These are phyloP conservation scores for Peronospora farinosa DNA, from an alignment of 352 stramenopile species.

Conservation along the genomic window DNA sequence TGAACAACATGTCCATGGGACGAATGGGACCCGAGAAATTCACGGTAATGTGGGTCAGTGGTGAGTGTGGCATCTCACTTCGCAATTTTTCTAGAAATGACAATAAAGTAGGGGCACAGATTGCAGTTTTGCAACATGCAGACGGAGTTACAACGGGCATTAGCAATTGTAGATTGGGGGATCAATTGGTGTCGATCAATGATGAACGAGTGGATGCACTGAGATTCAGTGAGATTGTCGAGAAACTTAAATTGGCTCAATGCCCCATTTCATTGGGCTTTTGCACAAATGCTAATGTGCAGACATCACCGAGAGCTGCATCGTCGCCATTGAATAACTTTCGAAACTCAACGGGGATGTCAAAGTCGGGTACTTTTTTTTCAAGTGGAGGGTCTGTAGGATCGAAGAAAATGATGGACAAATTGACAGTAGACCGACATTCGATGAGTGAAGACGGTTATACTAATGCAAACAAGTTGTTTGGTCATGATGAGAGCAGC, in stretches of 20 bases:
- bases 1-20: conserved; percentile 2
- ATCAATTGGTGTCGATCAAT: conserved; percentile 73
- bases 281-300: conserved; percentile 54
- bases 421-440: conserved; percentile 5
- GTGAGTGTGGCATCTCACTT: conserved; percentile 79
- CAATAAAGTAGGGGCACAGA: conserved; percentile 71
- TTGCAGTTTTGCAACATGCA: conserved; percentile 71
- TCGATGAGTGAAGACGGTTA: conserved; percentile 16
- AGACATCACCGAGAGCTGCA: conserved; percentile 47
- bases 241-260: conserved; percentile 66
- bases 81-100: conserved; percentile 62
- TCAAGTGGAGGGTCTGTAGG: conserved; percentile 2
- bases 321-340: conserved; percentile 10
- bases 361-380: conserved; percentile 17
- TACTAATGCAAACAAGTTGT: conserved; percentile 5
- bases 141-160: conserved; percentile 75
- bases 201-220: conserved; percentile 53
- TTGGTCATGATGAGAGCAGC: conserved; percentile 25
- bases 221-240: conserved; percentile 63
- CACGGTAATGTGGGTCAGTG: conserved; percentile 74
- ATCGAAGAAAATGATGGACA: conserved; percentile 6
- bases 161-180: conserved; percentile 62
- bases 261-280: conserved; percentile 71
- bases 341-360: conserved; percentile 11
- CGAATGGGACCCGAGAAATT: conserved; percentile 31